A percentile compares a stretch with the other conserved stretches of the same genome.
These are phyloP conservation scores for Sugiyamaella neomexicana DNA, from an alignment of 1,139 yeast genomes.

Conservation along the genomic window DNA sequence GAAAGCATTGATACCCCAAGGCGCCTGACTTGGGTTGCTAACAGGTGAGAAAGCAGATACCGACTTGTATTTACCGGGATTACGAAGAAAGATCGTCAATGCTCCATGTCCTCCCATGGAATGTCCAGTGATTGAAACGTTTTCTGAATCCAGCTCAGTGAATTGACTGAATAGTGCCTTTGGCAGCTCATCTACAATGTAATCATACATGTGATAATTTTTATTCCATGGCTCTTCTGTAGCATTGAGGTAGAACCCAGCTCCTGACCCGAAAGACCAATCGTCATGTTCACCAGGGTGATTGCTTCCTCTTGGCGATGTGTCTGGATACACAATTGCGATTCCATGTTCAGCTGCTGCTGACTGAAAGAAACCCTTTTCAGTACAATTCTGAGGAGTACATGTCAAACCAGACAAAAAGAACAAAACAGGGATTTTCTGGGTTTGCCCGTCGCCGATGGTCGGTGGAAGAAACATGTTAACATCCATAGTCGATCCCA, in stretches of 20 bases:
- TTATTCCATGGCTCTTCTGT: conserved; percentile 66
- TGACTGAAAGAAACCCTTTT: conserved; percentile 85
- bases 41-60: conserved; percentile 94
- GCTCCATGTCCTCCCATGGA: conserved; percentile 99
- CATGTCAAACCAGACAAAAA: conserved; percentile 92
- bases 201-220: conserved; percentile 84
- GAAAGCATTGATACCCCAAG: conserved; percentile 89
- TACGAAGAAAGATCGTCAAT: conserved; percentile 67
- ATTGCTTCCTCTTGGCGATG: conserved; percentile 93
- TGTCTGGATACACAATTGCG: conserved; percentile 91
- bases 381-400: conserved; percentile 92
- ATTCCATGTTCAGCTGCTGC: conserved; percentile 81
- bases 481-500: conserved; percentile 77
- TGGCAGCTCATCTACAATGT: conserved; percentile 75
- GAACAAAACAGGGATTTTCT: conserved; percentile 68
- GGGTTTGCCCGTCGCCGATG: conserved; percentile 28
- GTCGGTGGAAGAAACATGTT: conserved; percentile 72
- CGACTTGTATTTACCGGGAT: conserved; percentile 73
- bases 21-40: conserved; percentile 68
- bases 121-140: conserved; percentile 82
- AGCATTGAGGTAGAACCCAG: conserved; percentile 91
- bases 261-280: conserved; percentile 93
- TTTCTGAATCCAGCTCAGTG: conserved; percentile 53
- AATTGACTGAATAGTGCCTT: conserved; percentile 49
- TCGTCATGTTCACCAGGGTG: conserved; percentile 77